Evolutionary conservation across 768 basidiomycete genomes (phyloP).

Genomic region (Obba rivulosa): DNA sequence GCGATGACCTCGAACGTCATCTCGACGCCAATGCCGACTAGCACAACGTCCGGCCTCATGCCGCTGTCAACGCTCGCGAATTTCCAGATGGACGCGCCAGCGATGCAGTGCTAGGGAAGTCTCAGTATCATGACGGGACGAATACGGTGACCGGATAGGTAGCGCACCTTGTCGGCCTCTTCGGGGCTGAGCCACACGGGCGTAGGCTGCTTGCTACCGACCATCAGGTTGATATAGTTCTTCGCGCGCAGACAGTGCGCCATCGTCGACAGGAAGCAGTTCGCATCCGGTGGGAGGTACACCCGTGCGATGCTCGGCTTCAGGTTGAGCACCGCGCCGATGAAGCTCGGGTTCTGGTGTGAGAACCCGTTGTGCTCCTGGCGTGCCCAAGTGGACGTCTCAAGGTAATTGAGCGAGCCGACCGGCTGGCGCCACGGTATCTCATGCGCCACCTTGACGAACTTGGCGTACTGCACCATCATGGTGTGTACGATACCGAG

Average conservation of each 20-base stretch:
- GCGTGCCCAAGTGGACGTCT: slow-evolving; percentile 82
- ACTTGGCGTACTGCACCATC: slow-evolving; percentile 89
- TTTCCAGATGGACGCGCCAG: slow-evolving; percentile 84
- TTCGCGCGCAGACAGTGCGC: slow-evolving; percentile 80
- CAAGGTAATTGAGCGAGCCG: slow-evolving; percentile 79
- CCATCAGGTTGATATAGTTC: slow-evolving; percentile 85
- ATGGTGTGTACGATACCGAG: slow-evolving; percentile 86
- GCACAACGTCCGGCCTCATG: slow-evolving; percentile 67
- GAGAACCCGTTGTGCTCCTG: slow-evolving; percentile 91
- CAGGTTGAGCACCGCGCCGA: slow-evolving; percentile 78
- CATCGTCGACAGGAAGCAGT: slow-evolving; percentile 78
- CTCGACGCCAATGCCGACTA: slow-evolving; percentile 86
- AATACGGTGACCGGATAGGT: neutral
- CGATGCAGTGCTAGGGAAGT: slow-evolving; percentile 63
- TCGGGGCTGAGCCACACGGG: slow-evolving; percentile 75
- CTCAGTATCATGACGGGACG: neutral
- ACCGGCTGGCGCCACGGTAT: slow-evolving; percentile 68
- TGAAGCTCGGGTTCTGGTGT: slow-evolving; percentile 83
- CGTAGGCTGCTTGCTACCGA: slow-evolving; percentile 81
- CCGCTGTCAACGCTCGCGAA: slow-evolving; percentile 75
- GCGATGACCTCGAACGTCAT: slow-evolving; percentile 87
- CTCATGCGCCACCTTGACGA: slow-evolving; percentile 70
- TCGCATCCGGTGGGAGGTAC: slow-evolving; percentile 88
- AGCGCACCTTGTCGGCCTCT: slow-evolving; percentile 59
- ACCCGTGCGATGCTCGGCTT: slow-evolving; percentile 69